Conservation (phyloP, 192 early-diverging fungal species). For the Podila epicladia region DNA sequence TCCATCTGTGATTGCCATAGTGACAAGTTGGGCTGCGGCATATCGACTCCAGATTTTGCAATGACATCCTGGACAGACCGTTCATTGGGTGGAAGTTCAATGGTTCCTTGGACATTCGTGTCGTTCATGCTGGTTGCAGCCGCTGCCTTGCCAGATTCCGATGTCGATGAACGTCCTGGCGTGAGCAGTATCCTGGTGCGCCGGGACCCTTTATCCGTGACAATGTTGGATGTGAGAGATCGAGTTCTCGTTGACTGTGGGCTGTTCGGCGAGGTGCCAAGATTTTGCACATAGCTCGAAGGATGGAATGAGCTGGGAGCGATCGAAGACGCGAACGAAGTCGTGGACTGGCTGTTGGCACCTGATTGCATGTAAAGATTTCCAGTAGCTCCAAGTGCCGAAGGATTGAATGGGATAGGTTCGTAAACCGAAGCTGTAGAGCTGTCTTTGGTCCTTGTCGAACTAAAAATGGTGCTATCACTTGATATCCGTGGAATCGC, state of each 20-base stretch:
- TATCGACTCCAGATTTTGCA: slow-evolving; percentile 41
- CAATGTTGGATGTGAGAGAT: slow-evolving; percentile 45
- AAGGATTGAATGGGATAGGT: slow-evolving; percentile 14
- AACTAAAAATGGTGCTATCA: slow-evolving; percentile 47
- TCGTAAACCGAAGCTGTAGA: slow-evolving; percentile 30
- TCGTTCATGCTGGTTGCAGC: slow-evolving; percentile 59
- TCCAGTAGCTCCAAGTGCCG: slow-evolving; percentile 14
- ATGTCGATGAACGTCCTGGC: slow-evolving; percentile 43
- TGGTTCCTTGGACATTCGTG: slow-evolving; percentile 50
- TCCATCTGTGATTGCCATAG: slow-evolving; percentile 43
- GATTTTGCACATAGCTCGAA: slow-evolving; percentile 11
- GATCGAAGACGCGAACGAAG: slow-evolving; percentile 41
- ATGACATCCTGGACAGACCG: slow-evolving; percentile 32
- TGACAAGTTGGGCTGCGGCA: slow-evolving; percentile 31
- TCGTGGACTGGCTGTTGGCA: slow-evolving; percentile 36
- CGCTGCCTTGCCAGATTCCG: slow-evolving; percentile 52
- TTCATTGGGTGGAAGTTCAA: slow-evolving; percentile 47
- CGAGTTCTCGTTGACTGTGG: slow-evolving; percentile 18
- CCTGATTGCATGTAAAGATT: slow-evolving; percentile 31
- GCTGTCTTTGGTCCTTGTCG: slow-evolving; percentile 28
- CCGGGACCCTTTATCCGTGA: slow-evolving; percentile 51
- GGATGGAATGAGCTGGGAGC: slow-evolving; percentile 23
- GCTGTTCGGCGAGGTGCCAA: slow-evolving; percentile 11
- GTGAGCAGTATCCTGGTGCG: slow-evolving; percentile 43
- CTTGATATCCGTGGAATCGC: slow-evolving; percentile 44